Evolutionary conservation across 805 yeast species (phyloP), one percentile per base, ranked within the genome.

Genomic region (Yarrowia bubula): DNA sequence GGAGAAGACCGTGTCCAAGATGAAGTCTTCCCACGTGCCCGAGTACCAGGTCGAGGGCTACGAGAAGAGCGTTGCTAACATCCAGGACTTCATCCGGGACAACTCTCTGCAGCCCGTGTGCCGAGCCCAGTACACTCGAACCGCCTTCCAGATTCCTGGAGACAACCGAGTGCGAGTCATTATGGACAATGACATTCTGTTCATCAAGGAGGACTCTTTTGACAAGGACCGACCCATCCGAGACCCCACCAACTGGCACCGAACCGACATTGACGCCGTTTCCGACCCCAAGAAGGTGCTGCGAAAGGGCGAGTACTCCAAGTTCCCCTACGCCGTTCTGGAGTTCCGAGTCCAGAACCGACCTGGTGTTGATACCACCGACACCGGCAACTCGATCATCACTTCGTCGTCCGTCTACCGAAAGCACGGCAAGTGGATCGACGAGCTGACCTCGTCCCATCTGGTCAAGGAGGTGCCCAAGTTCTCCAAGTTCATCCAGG

Each of bases 71-170:
- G 85, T 90, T 64, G 80, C 82, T 46, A 84, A 82, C 62, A 77
- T 91, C 62, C 86, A 87, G 72, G 74, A 77, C 13, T 89, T 86
- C 72, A 87, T 93, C 68, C 73, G 76, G 44, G 85, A 85, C 63
- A 81, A 86, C 70, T 82, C 85, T 67, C 80, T 93, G 68, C 89
- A 90, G 76, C 99, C 99, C 13, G 84, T 90, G 42, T 77, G 95
- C 74, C 86, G 98, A 78, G 84, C 97, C 10, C 84, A 87, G 41
- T 91, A 90, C 78, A 89, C 91, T 46, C 84, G 98, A 76, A 90
- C 97, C 6, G 98, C 98, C 2, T 93, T 95, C 80, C 98, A 93
- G 80, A 93, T 93, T 71, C 99, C 99, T 2, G 98, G 98, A 66
- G 98, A 95, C 75, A 96, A 92, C 75, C 84, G 93, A 72, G 88